Conservation (phyloP, 2,329 filamentous ascomycete species). For the Aspergillus sp. region DNA sequence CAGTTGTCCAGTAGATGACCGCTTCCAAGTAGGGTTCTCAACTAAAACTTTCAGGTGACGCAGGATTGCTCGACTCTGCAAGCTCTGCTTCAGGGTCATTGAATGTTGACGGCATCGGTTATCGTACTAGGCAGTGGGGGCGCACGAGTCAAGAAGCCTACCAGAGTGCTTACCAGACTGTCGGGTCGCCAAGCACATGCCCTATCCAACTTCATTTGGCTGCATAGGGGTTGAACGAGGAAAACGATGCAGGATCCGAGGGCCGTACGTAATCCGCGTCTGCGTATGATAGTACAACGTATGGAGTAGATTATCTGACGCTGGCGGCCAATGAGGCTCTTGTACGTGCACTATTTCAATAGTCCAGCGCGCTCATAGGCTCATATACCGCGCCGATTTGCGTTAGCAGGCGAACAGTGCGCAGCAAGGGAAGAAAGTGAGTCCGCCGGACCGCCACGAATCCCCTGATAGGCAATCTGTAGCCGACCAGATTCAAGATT, state of each 20-base stretch:
- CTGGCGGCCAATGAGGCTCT: too few species aligned
- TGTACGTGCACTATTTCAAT: too few species aligned
- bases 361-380: too few species aligned
- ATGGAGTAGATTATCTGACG: too few species aligned
- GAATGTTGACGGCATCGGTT: background rate
- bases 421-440: background rate
- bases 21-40: background rate
- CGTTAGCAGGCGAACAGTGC: background rate
- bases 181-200: constrained; percentile 1
- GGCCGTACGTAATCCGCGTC: background rate
- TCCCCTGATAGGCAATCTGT: background rate
- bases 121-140: background rate
- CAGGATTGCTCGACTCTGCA: background rate
- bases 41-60: background rate
- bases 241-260: background rate
- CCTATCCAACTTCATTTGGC: constrained; percentile 4
- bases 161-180: constrained; percentile 5
- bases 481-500: background rate
- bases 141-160: background rate
- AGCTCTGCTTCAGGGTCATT: background rate
- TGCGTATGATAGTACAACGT: too few species aligned
- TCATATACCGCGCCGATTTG: background rate
- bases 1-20: background rate
- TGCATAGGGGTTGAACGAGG: background rate
- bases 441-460: background rate